phyloP scores from a whole-genome alignment of 495 filamentous ascomycete species.

The Daldinia loculata region DNA sequence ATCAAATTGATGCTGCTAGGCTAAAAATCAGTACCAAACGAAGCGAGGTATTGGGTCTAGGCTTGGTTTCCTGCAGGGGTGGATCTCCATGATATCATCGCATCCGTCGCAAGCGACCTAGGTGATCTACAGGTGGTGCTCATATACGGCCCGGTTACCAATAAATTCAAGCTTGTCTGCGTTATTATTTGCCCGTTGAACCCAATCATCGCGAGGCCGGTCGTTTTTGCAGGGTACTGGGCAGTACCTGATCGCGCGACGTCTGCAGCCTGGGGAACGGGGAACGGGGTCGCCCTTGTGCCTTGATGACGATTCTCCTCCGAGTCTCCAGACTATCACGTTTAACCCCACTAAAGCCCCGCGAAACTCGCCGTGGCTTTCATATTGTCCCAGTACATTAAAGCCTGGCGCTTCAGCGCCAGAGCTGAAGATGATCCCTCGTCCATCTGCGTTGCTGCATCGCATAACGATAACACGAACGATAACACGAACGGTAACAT shows the following conservation, averaged over 20 bases:
- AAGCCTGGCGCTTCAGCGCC: conserved; percentile 46
- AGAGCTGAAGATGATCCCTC: conserved; percentile 42
- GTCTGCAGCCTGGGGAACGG: conserved; percentile 26
- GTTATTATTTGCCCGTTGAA: conserved; percentile 36
- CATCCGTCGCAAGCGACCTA: conserved; percentile 21
- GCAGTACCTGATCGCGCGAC: conserved; percentile 18
- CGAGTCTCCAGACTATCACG: conserved; percentile 38
- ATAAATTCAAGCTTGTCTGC: conserved; percentile 27
- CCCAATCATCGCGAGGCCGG: conserved; percentile 17
- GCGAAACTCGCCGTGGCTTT: conserved; percentile 48
- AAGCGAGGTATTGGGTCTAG: conserved; percentile 25
- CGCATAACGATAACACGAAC: conserved; percentile 25
- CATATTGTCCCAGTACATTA: conserved; percentile 31
- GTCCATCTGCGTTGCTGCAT: conserved; percentile 20
- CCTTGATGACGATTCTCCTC: conserved; percentile 36
- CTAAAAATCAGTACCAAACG: conserved; percentile 28
- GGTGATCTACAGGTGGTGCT: conserved; percentile 31
- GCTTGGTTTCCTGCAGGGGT: conserved; percentile 34
- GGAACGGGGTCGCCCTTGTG: conserved; percentile 13
- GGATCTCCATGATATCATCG: conserved; percentile 46
- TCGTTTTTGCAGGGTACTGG: conserved; percentile 9
- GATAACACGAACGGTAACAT: too few relatives aligned
- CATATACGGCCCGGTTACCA: conserved; percentile 41
- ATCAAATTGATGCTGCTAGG: conserved; percentile 16
- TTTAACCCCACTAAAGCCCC: conserved; percentile 47